Percentiles rank a stretch among this genome's conserved stretches.
phyloP scores from a whole-genome alignment of 495 filamentous ascomycete species.

The Hypomontagnella monticulosa region DNA sequence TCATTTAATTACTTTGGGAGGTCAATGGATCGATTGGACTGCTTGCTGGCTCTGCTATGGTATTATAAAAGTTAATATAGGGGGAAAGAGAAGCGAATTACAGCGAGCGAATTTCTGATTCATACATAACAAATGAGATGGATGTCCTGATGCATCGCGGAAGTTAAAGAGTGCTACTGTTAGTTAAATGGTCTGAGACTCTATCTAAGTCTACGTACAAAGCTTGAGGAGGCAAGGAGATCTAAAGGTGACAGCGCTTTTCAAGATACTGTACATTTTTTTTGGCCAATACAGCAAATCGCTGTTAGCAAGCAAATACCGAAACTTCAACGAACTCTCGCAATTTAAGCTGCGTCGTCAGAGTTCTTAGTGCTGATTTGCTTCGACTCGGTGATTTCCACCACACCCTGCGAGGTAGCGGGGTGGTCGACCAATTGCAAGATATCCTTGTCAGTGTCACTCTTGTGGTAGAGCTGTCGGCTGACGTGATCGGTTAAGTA shows the following conservation, averaged over 20 bases:
- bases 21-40: too few relatives aligned
- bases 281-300: not conserved
- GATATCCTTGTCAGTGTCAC: conserved; percentile 17
- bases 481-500: conserved; percentile 26
- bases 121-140: too few relatives aligned
- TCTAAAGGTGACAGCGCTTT: not conserved
- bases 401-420: not conserved
- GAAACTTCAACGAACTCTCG: not conserved
- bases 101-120: too few relatives aligned
- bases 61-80: too few relatives aligned
- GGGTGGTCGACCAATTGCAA: conserved; percentile 13
- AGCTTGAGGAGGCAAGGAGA: conserved; percentile 1
- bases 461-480: conserved; percentile 21
- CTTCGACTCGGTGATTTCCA: not conserved
- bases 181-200: too few relatives aligned
- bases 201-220: conserved; percentile 7
- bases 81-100: too few relatives aligned
- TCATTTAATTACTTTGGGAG: too few relatives aligned
- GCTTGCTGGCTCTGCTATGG: too few relatives aligned
- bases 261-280: conserved; percentile 2
- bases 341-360: not conserved
- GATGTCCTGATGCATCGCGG: too few relatives aligned
- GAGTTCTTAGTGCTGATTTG: not conserved
- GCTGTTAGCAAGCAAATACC: not conserved
- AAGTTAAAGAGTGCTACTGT: too few relatives aligned